These are phyloP conservation scores for Helicocarpus griseus DNA, from an alignment of 2,329 filamentous ascomycete species.

Conservation along the genomic window DNA sequence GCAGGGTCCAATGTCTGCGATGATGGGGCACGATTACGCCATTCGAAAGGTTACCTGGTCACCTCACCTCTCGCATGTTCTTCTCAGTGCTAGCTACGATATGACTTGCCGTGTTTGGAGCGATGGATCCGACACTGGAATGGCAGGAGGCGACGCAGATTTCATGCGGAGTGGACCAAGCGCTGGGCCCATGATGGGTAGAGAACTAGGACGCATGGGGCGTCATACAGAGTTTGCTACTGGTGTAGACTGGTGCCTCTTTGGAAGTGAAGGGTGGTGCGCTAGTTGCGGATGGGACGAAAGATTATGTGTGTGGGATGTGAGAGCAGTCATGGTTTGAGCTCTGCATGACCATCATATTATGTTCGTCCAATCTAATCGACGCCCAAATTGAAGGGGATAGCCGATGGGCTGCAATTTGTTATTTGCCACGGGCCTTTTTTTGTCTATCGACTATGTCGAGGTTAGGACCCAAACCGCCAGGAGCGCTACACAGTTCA, in stretches of 20 bases:
- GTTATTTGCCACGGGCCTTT: no score
- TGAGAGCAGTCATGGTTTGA: conserved; percentile 51
- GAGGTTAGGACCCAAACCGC: no score
- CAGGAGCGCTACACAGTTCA: no score
- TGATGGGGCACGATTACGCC: conserved; percentile 85
- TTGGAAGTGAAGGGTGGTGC: conserved; percentile 91
- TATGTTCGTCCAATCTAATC: no score
- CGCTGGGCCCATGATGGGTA: conserved; percentile 43
- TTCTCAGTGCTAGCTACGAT: conserved; percentile 88
- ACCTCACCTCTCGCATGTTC: conserved; percentile 79
- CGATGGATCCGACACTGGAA: conserved; percentile 51
- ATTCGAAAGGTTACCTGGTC: conserved; percentile 82
- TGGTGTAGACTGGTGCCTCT: conserved; percentile 95
- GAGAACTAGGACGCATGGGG: conserved; percentile 79
- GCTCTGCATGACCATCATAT: background rate
- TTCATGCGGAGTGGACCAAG: conserved; percentile 30
- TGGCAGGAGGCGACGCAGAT: conserved; percentile 24
- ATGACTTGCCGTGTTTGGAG: conserved; percentile 96
- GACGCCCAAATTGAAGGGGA: no score
- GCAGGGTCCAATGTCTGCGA: conserved; percentile 60
- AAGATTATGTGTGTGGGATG: conserved; percentile 83
- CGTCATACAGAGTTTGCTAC: conserved; percentile 92
- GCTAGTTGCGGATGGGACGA: conserved; percentile 94
- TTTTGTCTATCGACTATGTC: no score
- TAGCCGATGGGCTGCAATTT: no score